phyloP scores from a whole-genome alignment of 78 protist species.

The Cyanophora paradoxa region DNA sequence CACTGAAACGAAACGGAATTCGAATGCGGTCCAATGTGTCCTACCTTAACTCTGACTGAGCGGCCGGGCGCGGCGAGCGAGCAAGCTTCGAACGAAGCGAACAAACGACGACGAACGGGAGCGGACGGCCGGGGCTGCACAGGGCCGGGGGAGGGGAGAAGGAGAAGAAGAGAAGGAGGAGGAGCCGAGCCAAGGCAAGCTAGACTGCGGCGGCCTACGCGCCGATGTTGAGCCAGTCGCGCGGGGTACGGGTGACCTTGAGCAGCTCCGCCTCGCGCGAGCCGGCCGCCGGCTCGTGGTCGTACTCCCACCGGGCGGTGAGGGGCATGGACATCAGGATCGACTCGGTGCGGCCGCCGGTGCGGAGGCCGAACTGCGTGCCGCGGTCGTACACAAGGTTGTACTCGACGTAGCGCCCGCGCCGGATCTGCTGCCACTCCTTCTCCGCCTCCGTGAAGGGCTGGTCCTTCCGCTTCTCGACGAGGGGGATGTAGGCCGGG shows the following conservation, averaged over 20 bases:
- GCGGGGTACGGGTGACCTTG: conserved; percentile 2
- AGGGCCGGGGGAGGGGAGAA: no score
- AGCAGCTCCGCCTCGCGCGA: conserved; percentile 18
- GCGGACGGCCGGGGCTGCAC: no score
- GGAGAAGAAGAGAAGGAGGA: no score
- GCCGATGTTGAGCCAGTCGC: conserved; percentile 12
- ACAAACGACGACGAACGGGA: no score
- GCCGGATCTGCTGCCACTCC: conserved; percentile 39
- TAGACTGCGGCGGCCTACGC: no score
- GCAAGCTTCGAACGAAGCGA: no score
- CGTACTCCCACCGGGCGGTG: conserved; percentile 36
- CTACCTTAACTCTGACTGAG: no score
- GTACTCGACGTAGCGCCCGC: conserved; percentile 42
- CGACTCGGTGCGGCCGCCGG: conserved; percentile 39
- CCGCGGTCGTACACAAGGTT: conserved; percentile 39
- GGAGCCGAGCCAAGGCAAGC: no score
- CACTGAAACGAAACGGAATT: no score
- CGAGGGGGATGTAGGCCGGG: conserved; percentile 29
- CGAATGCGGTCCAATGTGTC: no score
- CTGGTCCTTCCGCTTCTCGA: conserved; percentile 27
- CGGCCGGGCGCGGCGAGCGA: no score
- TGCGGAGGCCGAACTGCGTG: conserved; percentile 27
- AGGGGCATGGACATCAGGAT: conserved; percentile 40
- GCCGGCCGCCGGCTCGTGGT: background rate
- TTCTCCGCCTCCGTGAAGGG: conserved; percentile 11